Percentiles rank a stretch among this genome's conserved stretches.
These are phyloP conservation scores for Hymenoscyphus infarciens DNA, from an alignment of 2,329 filamentous ascomycete genomes.

Conservation along the genomic window DNA sequence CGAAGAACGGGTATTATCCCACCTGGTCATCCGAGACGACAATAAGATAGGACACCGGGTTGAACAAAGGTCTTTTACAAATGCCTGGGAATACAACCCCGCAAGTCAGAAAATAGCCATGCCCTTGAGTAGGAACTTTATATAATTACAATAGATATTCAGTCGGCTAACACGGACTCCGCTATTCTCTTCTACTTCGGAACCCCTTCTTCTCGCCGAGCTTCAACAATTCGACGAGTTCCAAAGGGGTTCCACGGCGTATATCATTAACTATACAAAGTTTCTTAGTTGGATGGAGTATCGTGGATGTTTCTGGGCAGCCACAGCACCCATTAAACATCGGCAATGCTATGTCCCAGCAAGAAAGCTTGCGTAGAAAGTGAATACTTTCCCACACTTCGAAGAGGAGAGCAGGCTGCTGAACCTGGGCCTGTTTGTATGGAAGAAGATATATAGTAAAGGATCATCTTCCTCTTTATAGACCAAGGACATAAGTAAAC, in stretches of 20 bases:
- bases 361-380: neutral
- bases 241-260: no score
- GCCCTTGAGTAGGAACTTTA: neutral
- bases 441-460: neutral
- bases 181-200: no score
- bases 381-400: neutral
- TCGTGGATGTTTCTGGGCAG: neutral
- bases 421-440: neutral
- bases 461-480: neutral
- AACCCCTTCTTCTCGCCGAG: no score
- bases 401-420: neutral
- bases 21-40: neutral
- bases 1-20: neutral
- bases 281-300: neutral
- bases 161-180: no score
- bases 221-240: no score
- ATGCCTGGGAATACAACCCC: neutral
- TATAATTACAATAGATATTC: no score
- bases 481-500: no score
- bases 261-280: neutral
- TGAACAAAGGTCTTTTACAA: neutral
- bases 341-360: neutral
- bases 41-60: neutral
- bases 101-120: neutral
- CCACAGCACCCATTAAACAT: neutral